Percentiles rank a stretch among this genome's conserved stretches.
phyloP scores from a whole-genome alignment of 768 basidiomycete species.

The Mycena filopes region DNA sequence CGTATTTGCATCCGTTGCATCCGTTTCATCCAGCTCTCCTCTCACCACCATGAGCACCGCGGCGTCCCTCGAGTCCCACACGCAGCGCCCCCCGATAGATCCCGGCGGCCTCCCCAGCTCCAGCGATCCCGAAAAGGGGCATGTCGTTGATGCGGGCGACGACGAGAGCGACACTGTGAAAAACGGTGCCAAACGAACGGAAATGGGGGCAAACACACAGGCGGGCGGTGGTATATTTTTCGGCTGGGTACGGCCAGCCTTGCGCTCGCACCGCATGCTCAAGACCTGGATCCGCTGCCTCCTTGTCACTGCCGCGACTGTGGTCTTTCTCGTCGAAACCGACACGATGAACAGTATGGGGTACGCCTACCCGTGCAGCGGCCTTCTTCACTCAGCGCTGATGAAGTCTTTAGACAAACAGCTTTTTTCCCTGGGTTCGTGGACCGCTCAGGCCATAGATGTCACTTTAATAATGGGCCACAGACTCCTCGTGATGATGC shows the following conservation, averaged over 20 bases:
- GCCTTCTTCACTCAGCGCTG: background rate
- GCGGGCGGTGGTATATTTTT: conserved; percentile 31
- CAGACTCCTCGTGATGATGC: conserved; percentile 52
- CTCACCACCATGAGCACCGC: too few species aligned
- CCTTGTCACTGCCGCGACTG: conserved; percentile 42
- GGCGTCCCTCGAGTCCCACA: too few species aligned
- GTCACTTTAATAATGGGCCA: background rate
- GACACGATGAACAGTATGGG: conserved; percentile 49
- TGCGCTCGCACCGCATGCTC: conserved; percentile 45
- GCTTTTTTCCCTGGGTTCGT: conserved; percentile 53
- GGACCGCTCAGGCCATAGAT: background rate
- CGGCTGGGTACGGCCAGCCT: conserved; percentile 47
- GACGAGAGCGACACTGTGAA: too few species aligned
- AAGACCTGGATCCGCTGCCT: conserved; percentile 56
- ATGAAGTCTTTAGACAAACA: conserved; percentile 38
- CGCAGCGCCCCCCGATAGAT: too few species aligned
- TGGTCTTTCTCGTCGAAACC: conserved; percentile 49
- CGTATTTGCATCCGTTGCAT: too few species aligned
- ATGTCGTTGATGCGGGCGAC: too few species aligned
- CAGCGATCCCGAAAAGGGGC: too few species aligned
- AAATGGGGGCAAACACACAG: background rate
- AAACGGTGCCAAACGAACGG: background rate
- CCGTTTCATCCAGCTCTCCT: too few species aligned
- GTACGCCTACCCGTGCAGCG: conserved; percentile 52
- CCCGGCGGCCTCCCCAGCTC: too few species aligned